phyloP scores from a whole-genome alignment of 2,329 filamentous ascomycete species.

The Dothideomycetes sp. region DNA sequence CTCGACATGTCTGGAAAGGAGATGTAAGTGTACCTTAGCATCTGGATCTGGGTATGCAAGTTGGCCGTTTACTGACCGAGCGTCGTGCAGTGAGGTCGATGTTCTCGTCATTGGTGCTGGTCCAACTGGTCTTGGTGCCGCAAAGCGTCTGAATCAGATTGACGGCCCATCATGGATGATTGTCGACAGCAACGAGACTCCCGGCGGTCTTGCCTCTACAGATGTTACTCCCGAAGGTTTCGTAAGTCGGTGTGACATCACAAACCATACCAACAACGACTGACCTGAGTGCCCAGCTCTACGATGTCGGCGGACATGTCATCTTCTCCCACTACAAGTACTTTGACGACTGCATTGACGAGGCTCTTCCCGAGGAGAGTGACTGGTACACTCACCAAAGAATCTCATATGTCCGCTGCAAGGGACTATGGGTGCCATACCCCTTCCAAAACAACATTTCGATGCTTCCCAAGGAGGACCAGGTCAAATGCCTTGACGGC shows the following conservation, averaged over 20 bases:
- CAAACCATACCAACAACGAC: constrained; percentile 8
- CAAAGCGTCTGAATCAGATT: constrained; percentile 94
- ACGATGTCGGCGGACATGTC: constrained; percentile 96
- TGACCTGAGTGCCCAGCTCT: constrained; percentile 63
- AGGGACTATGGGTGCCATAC: constrained; percentile 93
- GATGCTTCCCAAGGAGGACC: constrained; percentile 93
- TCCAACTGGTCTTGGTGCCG: constrained; percentile 92
- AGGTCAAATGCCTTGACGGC: constrained; percentile 87
- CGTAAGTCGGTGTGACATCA: constrained; percentile 48
- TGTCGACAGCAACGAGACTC: constrained; percentile 80
- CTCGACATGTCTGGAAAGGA: constrained; percentile 6
- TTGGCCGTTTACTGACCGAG: constrained; percentile 2
- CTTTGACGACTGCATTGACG: constrained; percentile 97
- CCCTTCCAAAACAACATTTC: constrained; percentile 99
- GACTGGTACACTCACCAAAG: constrained; percentile 98
- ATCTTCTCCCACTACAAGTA: constrained; percentile 99
- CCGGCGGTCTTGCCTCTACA: constrained; percentile 90
- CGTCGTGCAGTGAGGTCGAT: constrained; percentile 67
- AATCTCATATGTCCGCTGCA: constrained; percentile 97
- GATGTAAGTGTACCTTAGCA: constrained; percentile 12
- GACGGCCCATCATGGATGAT: constrained; percentile 92
- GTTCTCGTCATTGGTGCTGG: constrained; percentile 97
- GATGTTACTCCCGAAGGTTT: constrained; percentile 94
- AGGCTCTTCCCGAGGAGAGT: constrained; percentile 83
- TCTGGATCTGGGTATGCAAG: no score